Evolutionary conservation across 805 yeast genomes (phyloP), one percentile per base, ranked within the genome.

Genomic region (Candida methanosorbosa): DNA sequence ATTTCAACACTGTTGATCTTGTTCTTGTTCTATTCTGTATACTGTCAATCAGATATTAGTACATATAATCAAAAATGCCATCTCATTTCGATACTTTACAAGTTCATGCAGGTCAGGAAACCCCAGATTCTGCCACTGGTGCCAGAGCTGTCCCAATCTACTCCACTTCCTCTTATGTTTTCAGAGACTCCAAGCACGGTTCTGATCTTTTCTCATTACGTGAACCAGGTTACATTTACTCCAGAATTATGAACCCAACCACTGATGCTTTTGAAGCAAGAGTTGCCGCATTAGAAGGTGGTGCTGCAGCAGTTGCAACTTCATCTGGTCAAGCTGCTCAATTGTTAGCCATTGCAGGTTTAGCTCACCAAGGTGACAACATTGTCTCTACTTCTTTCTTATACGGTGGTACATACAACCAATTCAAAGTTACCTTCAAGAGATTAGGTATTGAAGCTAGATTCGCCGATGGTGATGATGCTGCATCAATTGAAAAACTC

Each of bases 291-390:
- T 72, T 90, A 40, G 98, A 90, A 63, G 81, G 82, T 38, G 98
- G 97, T 53, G 79, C 78, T 34, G 94, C 82, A 39, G 97, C 95
- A 4, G 63, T 90, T 37, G 94, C 95, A 6, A 80, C 81, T 18
- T 61, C 94, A 17, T 87, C 97, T n/a, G 98, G 98, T 42, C 96
- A 88, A 64, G 90, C 97, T 36, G 97, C 97, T 19, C 96, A 88
- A 59, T 75, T 86, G 45, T 55, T 82, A 39, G 94, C 96, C 16
- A 67, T 87, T 56, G 70, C 83, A 24, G 85, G 85, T 37, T 69
- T 87, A 47, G 94, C 95, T 26, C 86, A 81, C 46, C 59, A 75
- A 37, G 97, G 97, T 49, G 95, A 86, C 56, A 92, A 92, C 64
- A 73, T 90, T 46, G 75, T 90, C 36, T 79, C 95, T 21, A 80